Conservation (phyloP, 2,329 filamentous ascomycete genomes). For the Sordariomycetes sp. region DNA sequence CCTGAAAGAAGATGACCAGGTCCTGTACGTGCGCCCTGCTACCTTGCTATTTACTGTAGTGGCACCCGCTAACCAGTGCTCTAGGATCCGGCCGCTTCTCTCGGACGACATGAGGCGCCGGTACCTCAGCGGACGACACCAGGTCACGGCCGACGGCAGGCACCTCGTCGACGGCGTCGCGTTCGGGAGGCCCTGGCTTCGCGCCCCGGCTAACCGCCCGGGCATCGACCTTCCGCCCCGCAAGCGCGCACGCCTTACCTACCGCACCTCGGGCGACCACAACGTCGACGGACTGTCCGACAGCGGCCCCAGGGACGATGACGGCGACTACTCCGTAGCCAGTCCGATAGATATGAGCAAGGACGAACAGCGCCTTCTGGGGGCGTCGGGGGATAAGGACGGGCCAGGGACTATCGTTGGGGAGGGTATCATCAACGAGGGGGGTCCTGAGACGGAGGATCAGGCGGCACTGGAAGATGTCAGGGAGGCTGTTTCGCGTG, state of each 20-base stretch:
- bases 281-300: conserved; percentile 9
- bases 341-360: not conserved
- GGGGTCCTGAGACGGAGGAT: conserved; percentile 7
- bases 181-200: conserved; percentile 63
- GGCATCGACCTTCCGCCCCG: conserved; percentile 58
- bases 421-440: conserved; percentile 4
- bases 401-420: conserved; percentile 10
- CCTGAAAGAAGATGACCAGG: conserved; percentile 71
- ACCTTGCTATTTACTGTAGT: not conserved
- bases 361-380: conserved; percentile 15
- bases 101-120: conserved; percentile 62
- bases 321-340: not conserved
- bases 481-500: not conserved
- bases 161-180: conserved; percentile 78
- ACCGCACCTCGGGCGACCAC: conserved; percentile 23
- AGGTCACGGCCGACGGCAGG: conserved; percentile 66
- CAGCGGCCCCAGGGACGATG: not conserved
- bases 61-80: not conserved
- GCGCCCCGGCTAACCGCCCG: conserved; percentile 46
- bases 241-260: conserved; percentile 47
- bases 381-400: conserved; percentile 16
- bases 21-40: conserved; percentile 45
- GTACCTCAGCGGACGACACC: conserved; percentile 61
- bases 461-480: not conserved
- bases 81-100: conserved; percentile 65